Percentiles rank a stretch among this genome's conserved stretches.
These are phyloP conservation scores for Naganishia kalamii DNA, from an alignment of 768 basidiomycete species.

Conservation along the genomic window DNA sequence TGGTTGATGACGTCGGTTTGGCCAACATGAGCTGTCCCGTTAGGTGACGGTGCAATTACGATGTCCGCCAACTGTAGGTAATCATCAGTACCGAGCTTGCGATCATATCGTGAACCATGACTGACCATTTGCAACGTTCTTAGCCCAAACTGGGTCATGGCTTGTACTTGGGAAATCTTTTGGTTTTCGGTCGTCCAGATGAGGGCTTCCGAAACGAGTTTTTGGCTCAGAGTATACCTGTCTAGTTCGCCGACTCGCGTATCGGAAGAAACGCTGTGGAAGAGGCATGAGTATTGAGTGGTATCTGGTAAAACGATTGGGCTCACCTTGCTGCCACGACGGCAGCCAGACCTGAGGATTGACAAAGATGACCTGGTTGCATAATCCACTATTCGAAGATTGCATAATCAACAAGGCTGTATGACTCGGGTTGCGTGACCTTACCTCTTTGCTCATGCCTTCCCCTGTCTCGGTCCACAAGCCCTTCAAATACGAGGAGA, in stretches of 20 bases:
- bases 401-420: too few relatives aligned
- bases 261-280: neutral
- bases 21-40: too few relatives aligned
- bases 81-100: neutral
- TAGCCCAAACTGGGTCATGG: neutral
- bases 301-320: neutral
- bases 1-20: neutral
- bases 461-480: slow-evolving; percentile 1
- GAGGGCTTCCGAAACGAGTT: neutral
- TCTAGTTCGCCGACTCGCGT: slow-evolving; percentile 1
- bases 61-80: neutral
- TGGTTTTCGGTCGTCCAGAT: slow-evolving; percentile 8
- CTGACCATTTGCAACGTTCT: slow-evolving; percentile 1
- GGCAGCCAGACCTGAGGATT: neutral
- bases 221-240: neutral
- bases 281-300: neutral
- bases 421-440: neutral
- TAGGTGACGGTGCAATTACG: neutral
- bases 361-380: slow-evolving; percentile 2
- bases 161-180: neutral
- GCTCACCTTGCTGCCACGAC: slow-evolving; percentile 2
- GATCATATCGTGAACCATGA: neutral
- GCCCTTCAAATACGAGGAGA: neutral
- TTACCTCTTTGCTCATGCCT: slow-evolving; percentile 4
- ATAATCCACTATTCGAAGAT: neutral